A percentile compares a stretch with the other conserved stretches of the same genome.
These are phyloP conservation scores for Ogataea pignaliae DNA, from an alignment of 805 yeast genomes.

Conservation along the genomic window DNA sequence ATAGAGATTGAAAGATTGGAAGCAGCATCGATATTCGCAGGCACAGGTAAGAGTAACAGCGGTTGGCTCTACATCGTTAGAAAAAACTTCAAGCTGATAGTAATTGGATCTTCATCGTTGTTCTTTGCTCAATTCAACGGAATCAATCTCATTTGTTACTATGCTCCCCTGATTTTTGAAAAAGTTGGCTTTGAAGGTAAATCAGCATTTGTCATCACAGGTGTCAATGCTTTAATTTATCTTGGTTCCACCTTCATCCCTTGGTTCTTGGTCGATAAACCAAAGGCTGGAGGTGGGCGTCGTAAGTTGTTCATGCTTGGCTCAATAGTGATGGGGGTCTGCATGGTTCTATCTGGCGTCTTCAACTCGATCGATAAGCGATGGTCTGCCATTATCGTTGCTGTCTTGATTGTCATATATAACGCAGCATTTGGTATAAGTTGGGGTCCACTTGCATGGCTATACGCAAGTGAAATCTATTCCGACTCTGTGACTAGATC, in stretches of 20 bases:
- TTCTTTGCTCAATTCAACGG: slow-evolving; percentile 90
- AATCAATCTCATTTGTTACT: slow-evolving; percentile 82
- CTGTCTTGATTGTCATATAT: slow-evolving; percentile 65
- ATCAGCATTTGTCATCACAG: slow-evolving; percentile 82
- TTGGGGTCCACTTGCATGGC: slow-evolving; percentile 93
- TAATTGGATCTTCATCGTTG: slow-evolving; percentile 81
- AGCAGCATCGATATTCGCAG: slow-evolving; percentile 10
- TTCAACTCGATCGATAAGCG: slow-evolving; percentile 46
- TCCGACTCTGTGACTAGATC: slow-evolving; percentile 72
- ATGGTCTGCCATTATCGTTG: slow-evolving; percentile 67
- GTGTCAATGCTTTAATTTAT: slow-evolving; percentile 61
- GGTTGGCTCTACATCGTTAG: slow-evolving; percentile 19
- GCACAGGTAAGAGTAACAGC: slow-evolving; percentile 11
- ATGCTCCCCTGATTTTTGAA: slow-evolving; percentile 88
- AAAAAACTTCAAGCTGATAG: slow-evolving; percentile 43
- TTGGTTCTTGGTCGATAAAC: slow-evolving; percentile 74
- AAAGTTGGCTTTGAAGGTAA: slow-evolving; percentile 89
- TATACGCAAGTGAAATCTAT: slow-evolving; percentile 76
- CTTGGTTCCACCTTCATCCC: slow-evolving; percentile 72
- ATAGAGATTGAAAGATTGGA: slow-evolving; percentile 16
- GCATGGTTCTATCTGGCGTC: slow-evolving; percentile 60
- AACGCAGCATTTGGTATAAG: slow-evolving; percentile 83
- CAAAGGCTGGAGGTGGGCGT: slow-evolving; percentile 72
- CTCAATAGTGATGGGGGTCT: slow-evolving; percentile 66
- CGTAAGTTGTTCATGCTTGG: slow-evolving; percentile 74